Evolutionary conservation across 2,329 filamentous ascomycete genomes (phyloP).

Genomic region (Verticillium nubilum): DNA sequence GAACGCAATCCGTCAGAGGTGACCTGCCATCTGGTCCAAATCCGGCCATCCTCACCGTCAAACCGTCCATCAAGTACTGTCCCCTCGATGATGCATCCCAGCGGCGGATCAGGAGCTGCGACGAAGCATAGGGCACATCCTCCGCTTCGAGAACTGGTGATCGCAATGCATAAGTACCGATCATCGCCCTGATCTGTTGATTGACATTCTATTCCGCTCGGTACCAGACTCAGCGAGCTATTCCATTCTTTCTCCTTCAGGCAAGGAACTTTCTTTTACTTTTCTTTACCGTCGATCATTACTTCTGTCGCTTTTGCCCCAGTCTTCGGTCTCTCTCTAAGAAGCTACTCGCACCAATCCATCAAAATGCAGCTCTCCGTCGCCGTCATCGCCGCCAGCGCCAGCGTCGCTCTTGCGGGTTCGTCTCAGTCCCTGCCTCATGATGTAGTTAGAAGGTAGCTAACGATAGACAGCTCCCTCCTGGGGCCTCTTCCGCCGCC

Average conservation of each 20-base stretch:
- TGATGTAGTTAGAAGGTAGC: background rate
- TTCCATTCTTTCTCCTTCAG: conserved; percentile 4
- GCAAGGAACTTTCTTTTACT: conserved; percentile 1
- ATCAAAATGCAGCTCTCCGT: conserved; percentile 12
- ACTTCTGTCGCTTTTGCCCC: background rate
- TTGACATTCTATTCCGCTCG: background rate
- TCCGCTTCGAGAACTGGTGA: background rate
- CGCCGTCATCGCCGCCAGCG: conserved; percentile 7
- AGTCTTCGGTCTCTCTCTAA: background rate
- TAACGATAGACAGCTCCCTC: conserved; percentile 5
- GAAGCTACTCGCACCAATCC: background rate
- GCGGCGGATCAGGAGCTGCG: background rate
- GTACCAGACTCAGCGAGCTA: background rate
- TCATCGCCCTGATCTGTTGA: background rate
- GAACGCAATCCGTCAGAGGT: background rate
- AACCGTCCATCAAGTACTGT: background rate
- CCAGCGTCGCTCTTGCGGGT: conserved; percentile 10
- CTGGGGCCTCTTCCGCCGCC: conserved; percentile 16
- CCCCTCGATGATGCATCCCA: background rate
- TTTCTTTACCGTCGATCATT: background rate
- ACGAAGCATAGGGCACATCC: background rate
- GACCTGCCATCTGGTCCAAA: conserved; percentile 2
- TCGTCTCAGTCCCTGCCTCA: background rate
- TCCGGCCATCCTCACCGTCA: background rate
- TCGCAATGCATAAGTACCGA: background rate